Base-by-base conservation (phyloP, 192 early-diverging fungal genomes). In the Neocallimastix lanati region DNA sequence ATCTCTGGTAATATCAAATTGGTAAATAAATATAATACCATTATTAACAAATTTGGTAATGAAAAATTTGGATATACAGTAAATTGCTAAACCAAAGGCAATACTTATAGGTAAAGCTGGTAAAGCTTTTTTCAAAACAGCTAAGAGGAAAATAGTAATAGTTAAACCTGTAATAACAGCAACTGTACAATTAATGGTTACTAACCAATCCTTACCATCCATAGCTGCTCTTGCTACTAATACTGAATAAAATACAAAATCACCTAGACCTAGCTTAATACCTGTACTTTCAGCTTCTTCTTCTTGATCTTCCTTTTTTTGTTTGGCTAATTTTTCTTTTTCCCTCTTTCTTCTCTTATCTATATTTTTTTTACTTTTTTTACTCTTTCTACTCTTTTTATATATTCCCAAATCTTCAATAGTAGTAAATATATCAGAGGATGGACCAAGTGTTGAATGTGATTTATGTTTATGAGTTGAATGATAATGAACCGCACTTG, bases 241-340 rank as follows among this genome's bases (percentile, higher is more conserved):
- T 11, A 96, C 94, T 79, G 91, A 92, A 79, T 96, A 96, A 82
- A 96, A 96, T 12, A 96, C 94, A 88, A 96, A 96, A 81, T 96
- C 94, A 28, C 94, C 94, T 28, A 96, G 80, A 14, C 94, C 94
- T n/a, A 96, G 81, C 81, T 95, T 95, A 50, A 96, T 80, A 40
- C 94, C 94, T 27, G 87, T 86, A 78, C 88, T 79, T 82, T 91
- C 87, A n/a, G 78, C 90, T 67, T 90, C 87, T 67, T 89, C 88
- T 78, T 88, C 88, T 50, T 90, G 85, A 28, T 87, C 84, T 28
- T 86, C 86, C 0, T 84, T 85, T 28, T 77, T 80, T 12, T 82
- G 76, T 15, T 28, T 40, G 13, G 84, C 84, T 25, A 86, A 82
- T 14, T 87, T 88, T 67, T 67, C 21, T 11, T 67, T 67, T 67